phyloP scores from a whole-genome alignment of 441 rosid genomes.

The Gossypium schwendimanii region DNA sequence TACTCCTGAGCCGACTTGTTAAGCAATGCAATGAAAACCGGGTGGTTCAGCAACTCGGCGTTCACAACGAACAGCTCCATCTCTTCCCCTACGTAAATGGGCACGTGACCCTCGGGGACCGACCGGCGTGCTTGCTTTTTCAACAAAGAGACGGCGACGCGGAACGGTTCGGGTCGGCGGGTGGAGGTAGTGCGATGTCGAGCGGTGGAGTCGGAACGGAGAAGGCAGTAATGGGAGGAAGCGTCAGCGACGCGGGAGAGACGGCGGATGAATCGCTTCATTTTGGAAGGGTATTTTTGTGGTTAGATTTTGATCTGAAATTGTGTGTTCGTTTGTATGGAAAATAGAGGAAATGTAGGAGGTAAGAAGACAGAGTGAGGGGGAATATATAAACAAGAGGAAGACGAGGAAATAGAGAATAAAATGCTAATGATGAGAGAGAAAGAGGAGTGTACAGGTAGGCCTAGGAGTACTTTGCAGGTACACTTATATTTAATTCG shows the following conservation, averaged over 20 bases:
- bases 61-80: conserved; percentile 84
- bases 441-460: conserved; percentile 35
- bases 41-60: conserved; percentile 79
- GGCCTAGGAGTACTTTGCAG: conserved; percentile 42
- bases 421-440: conserved; percentile 19
- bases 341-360: not conserved
- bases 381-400: conserved; percentile 17
- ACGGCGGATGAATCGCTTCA: conserved; percentile 81
- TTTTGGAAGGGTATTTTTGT: conserved; percentile 17
- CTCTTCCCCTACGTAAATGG: conserved; percentile 84
- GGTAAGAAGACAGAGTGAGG: not conserved
- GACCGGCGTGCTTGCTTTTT: conserved; percentile 18
- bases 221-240: conserved; percentile 52
- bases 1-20: conserved; percentile 84
- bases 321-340: not conserved
- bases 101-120: conserved; percentile 76
- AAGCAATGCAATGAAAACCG: conserved; percentile 59
- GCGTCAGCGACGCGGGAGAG: conserved; percentile 67
- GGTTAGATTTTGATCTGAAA: not conserved
- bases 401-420: conserved; percentile 11
- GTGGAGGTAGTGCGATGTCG: not conserved
- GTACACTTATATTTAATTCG: conserved; percentile 26
- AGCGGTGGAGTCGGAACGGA: conserved; percentile 29
- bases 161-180: conserved; percentile 15
- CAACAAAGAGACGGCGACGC: not conserved